Evolutionary conservation across 2,329 filamentous ascomycete genomes (phyloP), one percentile per base, ranked within the genome.

Genomic region (Fusarium camptoceras): DNA sequence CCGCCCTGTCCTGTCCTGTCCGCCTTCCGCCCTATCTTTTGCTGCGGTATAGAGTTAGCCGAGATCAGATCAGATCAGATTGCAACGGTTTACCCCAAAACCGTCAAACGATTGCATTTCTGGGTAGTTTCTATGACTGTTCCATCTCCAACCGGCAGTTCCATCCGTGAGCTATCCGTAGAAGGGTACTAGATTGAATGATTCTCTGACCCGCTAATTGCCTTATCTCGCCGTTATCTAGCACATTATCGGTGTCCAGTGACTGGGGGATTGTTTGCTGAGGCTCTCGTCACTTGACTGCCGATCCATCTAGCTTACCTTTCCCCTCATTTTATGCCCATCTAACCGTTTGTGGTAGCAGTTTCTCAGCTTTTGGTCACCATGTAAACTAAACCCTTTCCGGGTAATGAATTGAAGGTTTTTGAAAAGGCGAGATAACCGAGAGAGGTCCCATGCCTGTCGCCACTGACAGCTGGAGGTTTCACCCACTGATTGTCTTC

Each of bases 381-480:
- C 16, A n/a, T 59, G 53, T 24, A 37, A 5, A 9, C 73, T 71
- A 75, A 60, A 43, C 73, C 41, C 14, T 11, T 64, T 57, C 6
- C 18, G 48, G 73, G 73, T 18, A 75, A 73, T 57, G 27, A 49
- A 72, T 75, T 66, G 58, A 73, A 75, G 48, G 24, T 65, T 58
- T 55, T 46, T 28, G 24, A 18, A 0, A n/a, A 25, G 42, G 20
- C 68, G 63, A 71, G 69, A 73, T 68, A 69, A 63, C 66, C 71
- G 66, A 71, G 12, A 28, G 48, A 57, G 51, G 68, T 64, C 20
- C 46, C 47, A 30, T 48, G 34, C 34, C 41, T 41, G 14, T 64
- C 27, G 51, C 53, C 47, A 59, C 42, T 46, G 47, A n/a, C 48
- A 47, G 42, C 44, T 48, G 24, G 37, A 11, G n/a, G 10, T 25